Evolutionary conservation across 2,329 filamentous ascomycete species (phyloP).

Genomic region (Xylariaceae sp.): DNA sequence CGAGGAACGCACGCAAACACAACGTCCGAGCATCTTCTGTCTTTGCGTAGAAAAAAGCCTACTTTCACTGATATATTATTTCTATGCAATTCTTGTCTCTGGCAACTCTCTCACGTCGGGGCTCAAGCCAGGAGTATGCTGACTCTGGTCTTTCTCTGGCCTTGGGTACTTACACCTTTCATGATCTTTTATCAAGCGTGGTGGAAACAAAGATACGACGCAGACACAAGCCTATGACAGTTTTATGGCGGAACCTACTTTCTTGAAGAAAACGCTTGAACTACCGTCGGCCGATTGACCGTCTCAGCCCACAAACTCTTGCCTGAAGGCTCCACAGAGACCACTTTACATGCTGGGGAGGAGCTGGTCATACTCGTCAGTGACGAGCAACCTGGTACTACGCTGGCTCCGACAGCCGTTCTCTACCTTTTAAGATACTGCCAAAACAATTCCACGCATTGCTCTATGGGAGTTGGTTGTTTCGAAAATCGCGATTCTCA

Average conservation of each 20-base stretch:
- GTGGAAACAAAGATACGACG: conserved; percentile 11
- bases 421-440: too few relatives aligned
- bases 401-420: too few relatives aligned
- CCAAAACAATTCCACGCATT: too few relatives aligned
- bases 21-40: conserved; percentile 10
- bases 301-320: too few relatives aligned
- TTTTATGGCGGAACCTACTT: conserved; percentile 1
- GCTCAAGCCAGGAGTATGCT: conserved; percentile 9
- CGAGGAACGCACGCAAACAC: conserved; percentile 9
- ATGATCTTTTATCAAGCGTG: conserved; percentile 11
- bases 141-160: conserved; percentile 12
- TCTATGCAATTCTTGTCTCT: conserved; percentile 12
- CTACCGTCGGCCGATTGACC: too few relatives aligned
- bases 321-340: too few relatives aligned
- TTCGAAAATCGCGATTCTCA: too few relatives aligned
- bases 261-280: too few relatives aligned
- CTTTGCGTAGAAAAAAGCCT: conserved; percentile 11
- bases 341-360: too few relatives aligned
- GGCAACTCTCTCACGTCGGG: conserved; percentile 11
- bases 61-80: conserved; percentile 13
- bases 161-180: conserved; percentile 11
- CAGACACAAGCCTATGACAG: conserved; percentile 10
- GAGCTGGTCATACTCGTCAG: too few relatives aligned
- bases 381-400: too few relatives aligned
- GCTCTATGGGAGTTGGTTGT: too few relatives aligned